Evolutionary conservation across 2,329 filamentous ascomycete species (phyloP), one percentile per base, ranked within the genome.

Genomic region (Zymoseptoria tritici): DNA sequence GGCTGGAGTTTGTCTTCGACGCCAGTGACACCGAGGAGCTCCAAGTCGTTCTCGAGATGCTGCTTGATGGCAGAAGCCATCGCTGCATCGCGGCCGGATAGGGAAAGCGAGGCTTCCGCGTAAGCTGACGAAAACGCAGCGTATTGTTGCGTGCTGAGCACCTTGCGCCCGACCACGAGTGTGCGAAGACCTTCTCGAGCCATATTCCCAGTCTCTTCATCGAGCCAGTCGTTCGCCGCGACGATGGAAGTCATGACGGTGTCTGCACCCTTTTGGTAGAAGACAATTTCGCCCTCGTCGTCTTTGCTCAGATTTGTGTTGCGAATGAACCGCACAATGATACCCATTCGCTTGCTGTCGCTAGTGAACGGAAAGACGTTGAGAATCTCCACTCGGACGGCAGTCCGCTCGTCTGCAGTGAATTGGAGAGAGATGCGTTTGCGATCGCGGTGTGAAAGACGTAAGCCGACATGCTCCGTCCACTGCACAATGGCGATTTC

Each of bases 191-290:
- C 94, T 79, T 99, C 95, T 54, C 94, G 86, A 5, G 95, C 95
- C 95, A 99, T 99, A 73, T 99, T 99, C n/a, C 91, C 90, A 0
- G 94, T 97, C 74, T 99, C 94, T 74, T 99, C 94, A 67, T 99
- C 94, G 0, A 99, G 85, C 95, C 94, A 99, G 77, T 99, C 94
- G 71, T 97, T 99, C 19, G 92, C 85, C 7, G 89, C 90, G 42
- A 99, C 94, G 65, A 99, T 97, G 2, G 87, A 83, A n/a, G 87
- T 85, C 95, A 99, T 99, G 64, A 99, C 93, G 0, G 94, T 97
- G 73, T 99, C 95, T 2, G 94, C 95, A 62, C 94, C 94, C 75
- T 99, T 99, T 70, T 99, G 92, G 71, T 93, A 97, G 77, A 99
- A 99, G 89, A 93, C 97, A 29, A 97, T 93, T 71, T 97, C 93